Evolutionary conservation across 1,284 basidiomycete species (phyloP).

Genomic region (Ustilago esculenta): DNA sequence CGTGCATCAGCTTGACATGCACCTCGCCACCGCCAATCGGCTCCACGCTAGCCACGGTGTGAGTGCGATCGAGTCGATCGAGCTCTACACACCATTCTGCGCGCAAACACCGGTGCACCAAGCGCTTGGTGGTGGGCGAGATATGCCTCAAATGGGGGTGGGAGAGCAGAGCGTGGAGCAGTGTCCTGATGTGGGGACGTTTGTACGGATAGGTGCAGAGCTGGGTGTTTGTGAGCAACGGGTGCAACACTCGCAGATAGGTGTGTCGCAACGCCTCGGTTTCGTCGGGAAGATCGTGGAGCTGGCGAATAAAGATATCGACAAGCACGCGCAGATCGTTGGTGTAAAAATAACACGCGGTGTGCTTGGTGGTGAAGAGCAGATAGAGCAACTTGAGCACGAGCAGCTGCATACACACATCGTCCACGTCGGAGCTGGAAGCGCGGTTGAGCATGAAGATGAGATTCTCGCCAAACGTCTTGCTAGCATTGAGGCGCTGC

Average conservation of each 20-base stretch:
- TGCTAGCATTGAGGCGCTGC: conserved; percentile 81
- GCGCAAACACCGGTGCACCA: conserved; percentile 88
- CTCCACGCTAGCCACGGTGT: conserved; percentile 29
- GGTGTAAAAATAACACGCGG: conserved; percentile 96
- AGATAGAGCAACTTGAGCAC: conserved; percentile 95
- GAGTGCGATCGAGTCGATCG: conserved; percentile 46
- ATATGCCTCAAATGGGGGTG: conserved; percentile 76
- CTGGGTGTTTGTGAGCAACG: conserved; percentile 92
- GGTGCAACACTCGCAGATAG: conserved; percentile 93
- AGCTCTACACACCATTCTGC: conserved; percentile 81
- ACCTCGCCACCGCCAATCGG: conserved; percentile 47
- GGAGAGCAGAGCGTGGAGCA: conserved; percentile 81
- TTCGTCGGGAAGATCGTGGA: conserved; percentile 90
- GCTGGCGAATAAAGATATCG: conserved; percentile 92
- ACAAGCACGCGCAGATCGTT: conserved; percentile 96
- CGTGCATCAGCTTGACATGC: conserved; percentile 40
- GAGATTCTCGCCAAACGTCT: conserved; percentile 97
- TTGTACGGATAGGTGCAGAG: conserved; percentile 86
- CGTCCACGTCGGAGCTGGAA: conserved; percentile 73
- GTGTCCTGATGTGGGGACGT: conserved; percentile 83
- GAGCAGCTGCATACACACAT: conserved; percentile 91
- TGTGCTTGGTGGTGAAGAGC: conserved; percentile 90
- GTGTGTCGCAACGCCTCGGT: conserved; percentile 96
- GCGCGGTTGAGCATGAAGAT: conserved; percentile 99
- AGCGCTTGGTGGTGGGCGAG: conserved; percentile 83